Conservation (phyloP, 257 asterid species). For the Nicotiana undulata region DNA sequence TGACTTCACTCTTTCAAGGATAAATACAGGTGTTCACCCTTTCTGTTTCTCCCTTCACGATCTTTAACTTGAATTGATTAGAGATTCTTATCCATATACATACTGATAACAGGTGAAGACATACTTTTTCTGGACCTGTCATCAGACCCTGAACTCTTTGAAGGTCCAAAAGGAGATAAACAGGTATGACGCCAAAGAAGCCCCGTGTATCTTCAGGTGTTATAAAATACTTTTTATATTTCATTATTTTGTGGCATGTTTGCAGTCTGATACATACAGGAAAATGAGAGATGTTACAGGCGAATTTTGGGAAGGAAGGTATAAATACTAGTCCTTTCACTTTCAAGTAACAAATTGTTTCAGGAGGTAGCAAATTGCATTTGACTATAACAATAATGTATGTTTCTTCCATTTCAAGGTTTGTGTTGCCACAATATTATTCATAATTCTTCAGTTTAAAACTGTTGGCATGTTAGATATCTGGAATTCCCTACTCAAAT, state of each 20-base stretch:
- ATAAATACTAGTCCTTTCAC: conserved; percentile 5
- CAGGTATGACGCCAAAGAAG: conserved; percentile 41
- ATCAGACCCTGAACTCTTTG: conserved; percentile 78
- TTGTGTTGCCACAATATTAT: neutral
- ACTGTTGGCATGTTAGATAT: neutral
- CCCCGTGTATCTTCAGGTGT: conserved; percentile 11
- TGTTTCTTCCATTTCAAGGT: neutral
- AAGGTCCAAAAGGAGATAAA: conserved; percentile 80
- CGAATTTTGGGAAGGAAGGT: conserved; percentile 99
- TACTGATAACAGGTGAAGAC: conserved; percentile 66
- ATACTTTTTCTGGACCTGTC: conserved; percentile 86
- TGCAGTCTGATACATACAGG: conserved; percentile 87
- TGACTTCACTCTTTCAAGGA: conserved; percentile 93
- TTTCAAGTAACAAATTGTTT: neutral
- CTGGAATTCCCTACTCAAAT: neutral
- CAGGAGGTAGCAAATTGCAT: neutral
- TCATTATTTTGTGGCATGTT: conserved; percentile 1
- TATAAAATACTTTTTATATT: neutral
- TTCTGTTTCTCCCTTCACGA: neutral
- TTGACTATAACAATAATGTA: neutral
- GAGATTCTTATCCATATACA: neutral
- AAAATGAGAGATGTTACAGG: conserved; percentile 83
- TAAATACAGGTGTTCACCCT: conserved; percentile 59
- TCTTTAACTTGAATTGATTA: neutral
- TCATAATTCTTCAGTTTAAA: neutral